Evolutionary conservation across 2,329 filamentous ascomycete genomes (phyloP), one percentile per base, ranked within the genome.

Genomic region (Diplodia sapinea): DNA sequence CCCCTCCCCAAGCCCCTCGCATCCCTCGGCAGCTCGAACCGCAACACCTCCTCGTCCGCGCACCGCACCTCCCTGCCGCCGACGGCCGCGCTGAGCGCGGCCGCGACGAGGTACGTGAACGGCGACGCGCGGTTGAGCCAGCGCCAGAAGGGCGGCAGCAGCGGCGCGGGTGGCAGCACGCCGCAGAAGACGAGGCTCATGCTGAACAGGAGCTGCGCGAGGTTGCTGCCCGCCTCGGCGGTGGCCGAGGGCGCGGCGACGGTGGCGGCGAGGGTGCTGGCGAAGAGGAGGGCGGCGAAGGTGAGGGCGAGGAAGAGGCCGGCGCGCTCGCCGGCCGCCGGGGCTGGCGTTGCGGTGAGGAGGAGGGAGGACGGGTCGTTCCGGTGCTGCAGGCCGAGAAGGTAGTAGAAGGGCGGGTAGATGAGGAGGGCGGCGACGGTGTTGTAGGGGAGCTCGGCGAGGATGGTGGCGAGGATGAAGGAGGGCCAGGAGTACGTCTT

Each of bases 381-480:
- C 74, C 94, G 94, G 68, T 81, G 79, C 77, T 92, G 88, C 11
- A 95, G 85, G 1, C 91, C 92, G 66, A 96, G 87, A 1, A 93
- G 92, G 76, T 94, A 97, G 82, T 96, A 97, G 87, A 91, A 94
- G 77, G 85, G 89, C 74, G 92, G 84, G 82, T 84, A 96, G 82
- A 94, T 89, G 71, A 96, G 80, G n/a, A 89, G 84, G 3, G 88
- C 87, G 84, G 91, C 89, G 52, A 95, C 79, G 0, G 88, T 86
- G 76, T 96, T 93, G 89, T 91, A 97, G 0, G 93, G 92, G 2
- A 97, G 81, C 77, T 97, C 94, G 68, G 94, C 92, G 36, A 93
- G 80, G 70, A 97, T 91, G 77, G 94, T 91, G 68, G 90, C 88
- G 36, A 94, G 82, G 85, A 96, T 91, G 76, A 96, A 96, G 38